phyloP scores from a whole-genome alignment of 768 basidiomycete genomes.

The Coprinopsis strossmayeri region DNA sequence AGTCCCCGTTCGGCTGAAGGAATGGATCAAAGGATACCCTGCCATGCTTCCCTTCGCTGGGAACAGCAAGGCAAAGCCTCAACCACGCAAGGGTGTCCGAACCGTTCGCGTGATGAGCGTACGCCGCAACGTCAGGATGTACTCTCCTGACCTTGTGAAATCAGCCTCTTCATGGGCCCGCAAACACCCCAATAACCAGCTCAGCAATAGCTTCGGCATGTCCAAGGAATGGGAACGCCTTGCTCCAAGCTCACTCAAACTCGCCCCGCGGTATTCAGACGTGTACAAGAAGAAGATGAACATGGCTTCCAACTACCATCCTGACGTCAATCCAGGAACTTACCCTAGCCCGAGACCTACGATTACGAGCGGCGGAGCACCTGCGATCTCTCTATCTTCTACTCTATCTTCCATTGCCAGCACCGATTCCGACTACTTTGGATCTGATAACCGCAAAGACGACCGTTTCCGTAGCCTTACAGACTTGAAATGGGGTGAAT shows the following conservation, averaged over 20 bases:
- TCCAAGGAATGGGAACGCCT: slow-evolving; percentile 80
- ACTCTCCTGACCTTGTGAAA: slow-evolving; percentile 79
- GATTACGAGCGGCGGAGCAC: slow-evolving; percentile 33
- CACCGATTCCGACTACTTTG: slow-evolving; percentile 31
- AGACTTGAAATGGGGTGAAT: slow-evolving; percentile 89
- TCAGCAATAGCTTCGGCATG: slow-evolving; percentile 39
- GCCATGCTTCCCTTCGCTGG: slow-evolving; percentile 63
- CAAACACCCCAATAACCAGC: slow-evolving; percentile 17
- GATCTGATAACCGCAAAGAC: slow-evolving; percentile 38
- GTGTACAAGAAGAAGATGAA: slow-evolving; percentile 73
- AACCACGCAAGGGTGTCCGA: slow-evolving; percentile 69
- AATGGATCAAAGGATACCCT: slow-evolving; percentile 90
- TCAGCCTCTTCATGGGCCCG: slow-evolving; percentile 45
- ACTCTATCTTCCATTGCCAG: slow-evolving; percentile 12
- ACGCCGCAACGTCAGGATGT: slow-evolving; percentile 78
- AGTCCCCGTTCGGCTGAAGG: slow-evolving; percentile 80
- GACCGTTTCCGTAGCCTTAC: slow-evolving; percentile 77
- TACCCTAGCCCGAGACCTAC: slow-evolving; percentile 23
- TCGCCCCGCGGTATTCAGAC: slow-evolving; percentile 67
- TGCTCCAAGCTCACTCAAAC: slow-evolving; percentile 51
- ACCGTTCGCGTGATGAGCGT: slow-evolving; percentile 75
- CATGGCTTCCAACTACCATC: slow-evolving; percentile 54
- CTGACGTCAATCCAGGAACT: slow-evolving; percentile 33
- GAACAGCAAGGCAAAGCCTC: slow-evolving; percentile 43
- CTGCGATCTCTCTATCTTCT: slow-evolving; percentile 30